phyloP scores from a whole-genome alignment of 2,329 filamentous ascomycete genomes.

The Epichloe aotearoae region DNA sequence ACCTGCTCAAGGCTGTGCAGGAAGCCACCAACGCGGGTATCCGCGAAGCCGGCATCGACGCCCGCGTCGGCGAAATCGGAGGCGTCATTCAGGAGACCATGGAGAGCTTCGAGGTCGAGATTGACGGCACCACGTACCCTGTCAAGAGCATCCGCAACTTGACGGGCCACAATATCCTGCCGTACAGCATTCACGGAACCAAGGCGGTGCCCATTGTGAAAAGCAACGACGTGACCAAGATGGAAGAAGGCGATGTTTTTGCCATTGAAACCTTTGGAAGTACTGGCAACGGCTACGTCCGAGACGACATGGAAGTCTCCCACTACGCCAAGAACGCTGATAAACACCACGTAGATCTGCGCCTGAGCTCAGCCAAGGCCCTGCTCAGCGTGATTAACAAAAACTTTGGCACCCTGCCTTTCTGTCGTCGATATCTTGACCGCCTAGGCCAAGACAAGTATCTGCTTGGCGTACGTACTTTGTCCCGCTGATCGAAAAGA shows the following conservation, averaged over 20 bases:
- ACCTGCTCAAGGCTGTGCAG: conserved; percentile 58
- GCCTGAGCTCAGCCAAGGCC: conserved; percentile 70
- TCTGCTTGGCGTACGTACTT: conserved; percentile 58
- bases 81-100: conserved; percentile 78
- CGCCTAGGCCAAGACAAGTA: conserved; percentile 93
- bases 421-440: conserved; percentile 82
- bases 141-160: conserved; percentile 80
- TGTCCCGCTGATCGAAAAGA: neutral
- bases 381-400: conserved; percentile 84
- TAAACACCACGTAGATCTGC: conserved; percentile 61
- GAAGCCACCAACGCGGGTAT: conserved; percentile 77
- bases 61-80: conserved; percentile 74
- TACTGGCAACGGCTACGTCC: conserved; percentile 78
- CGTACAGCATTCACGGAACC: conserved; percentile 79
- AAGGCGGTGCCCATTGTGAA: conserved; percentile 95
- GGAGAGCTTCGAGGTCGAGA: conserved; percentile 84
- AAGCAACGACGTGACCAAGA: conserved; percentile 76
- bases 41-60: conserved; percentile 76
- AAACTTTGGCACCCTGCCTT: conserved; percentile 89
- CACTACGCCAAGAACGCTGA: conserved; percentile 72
- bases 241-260: conserved; percentile 94
- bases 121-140: conserved; percentile 64
- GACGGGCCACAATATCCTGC: conserved; percentile 81
- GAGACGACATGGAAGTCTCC: conserved; percentile 79
- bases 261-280: conserved; percentile 94